Evolutionary conservation across 2,329 filamentous ascomycete species (phyloP).

Genomic region (Phyllosticta citribraziliensis): DNA sequence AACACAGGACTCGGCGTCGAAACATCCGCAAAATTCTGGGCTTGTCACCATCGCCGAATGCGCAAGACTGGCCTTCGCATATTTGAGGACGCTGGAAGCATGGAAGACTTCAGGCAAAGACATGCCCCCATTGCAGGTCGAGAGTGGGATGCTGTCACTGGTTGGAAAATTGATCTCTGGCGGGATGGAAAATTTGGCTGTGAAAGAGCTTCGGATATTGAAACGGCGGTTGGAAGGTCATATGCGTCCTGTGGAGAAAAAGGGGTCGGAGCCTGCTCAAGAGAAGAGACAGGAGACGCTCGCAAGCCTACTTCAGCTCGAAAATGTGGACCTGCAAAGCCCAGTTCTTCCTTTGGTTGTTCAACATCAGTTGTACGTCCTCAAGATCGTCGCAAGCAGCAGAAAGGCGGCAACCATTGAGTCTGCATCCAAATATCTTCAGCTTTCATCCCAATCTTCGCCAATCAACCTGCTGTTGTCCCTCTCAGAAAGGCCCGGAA

Average conservation of each 20-base stretch:
- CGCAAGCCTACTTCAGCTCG: conserved; percentile 54
- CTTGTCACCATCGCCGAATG: conserved; percentile 56
- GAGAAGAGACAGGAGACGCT: conserved; percentile 34
- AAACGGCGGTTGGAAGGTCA: conserved; percentile 50
- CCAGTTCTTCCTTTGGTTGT: conserved; percentile 43
- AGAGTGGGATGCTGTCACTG: conserved; percentile 63
- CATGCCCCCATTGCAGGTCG: conserved; percentile 57
- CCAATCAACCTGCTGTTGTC: conserved; percentile 48
- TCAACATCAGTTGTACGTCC: conserved; percentile 53
- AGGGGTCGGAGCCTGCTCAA: conserved; percentile 20
- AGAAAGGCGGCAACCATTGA: conserved; percentile 53
- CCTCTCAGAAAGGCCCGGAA: conserved; percentile 38
- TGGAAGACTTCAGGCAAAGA: conserved; percentile 41
- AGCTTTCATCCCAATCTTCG: conserved; percentile 44
- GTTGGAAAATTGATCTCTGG: conserved; percentile 55
- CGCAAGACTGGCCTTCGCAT: conserved; percentile 55
- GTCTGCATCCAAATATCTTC: conserved; percentile 46
- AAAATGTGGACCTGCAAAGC: conserved; percentile 27
- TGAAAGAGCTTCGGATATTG: conserved; percentile 57
- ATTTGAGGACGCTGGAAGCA: conserved; percentile 49
- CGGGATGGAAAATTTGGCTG: conserved; percentile 56
- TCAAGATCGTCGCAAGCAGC: conserved; percentile 52
- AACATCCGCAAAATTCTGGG: conserved; percentile 22
- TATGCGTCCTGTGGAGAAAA: conserved; percentile 15
- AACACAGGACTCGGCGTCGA: neutral